Evolutionary conservation across 2,329 filamentous ascomycete species (phyloP), one percentile per base, ranked within the genome.

Genomic region (Botryotinia narcissicola): DNA sequence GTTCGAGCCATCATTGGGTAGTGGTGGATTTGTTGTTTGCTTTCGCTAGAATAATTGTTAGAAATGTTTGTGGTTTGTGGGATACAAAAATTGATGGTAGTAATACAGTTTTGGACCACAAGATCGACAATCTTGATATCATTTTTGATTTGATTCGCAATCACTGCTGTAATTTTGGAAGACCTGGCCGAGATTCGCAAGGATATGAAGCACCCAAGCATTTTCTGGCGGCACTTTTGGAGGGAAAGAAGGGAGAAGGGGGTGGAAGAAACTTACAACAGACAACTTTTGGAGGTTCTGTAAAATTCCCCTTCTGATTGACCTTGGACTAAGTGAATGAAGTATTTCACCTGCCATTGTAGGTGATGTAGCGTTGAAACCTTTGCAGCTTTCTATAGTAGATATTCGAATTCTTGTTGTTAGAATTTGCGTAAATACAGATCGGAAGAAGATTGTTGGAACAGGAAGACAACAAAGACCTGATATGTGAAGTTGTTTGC

Each of bases 281-380:
- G 66, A 42, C 37, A 69, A 69, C 22, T 57, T 69, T 32, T 69
- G n/a, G 25, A 69, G n/a, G n/a, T 32, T 69, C 10, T 69, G 35
- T 22, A 69, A 20, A 10, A 57, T 44, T 42, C n/a, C 37, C 44
- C 37, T 69, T 32, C 40, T n/a, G 54, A 69, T 69, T 25, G 48
- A 57, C 7, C 32, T 69, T 69, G 66, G 35, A 32, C 35, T 10
- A 42, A 57, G 66, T 57, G 66, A 69, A 25, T 32, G n/a, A 22
- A 69, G n/a, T 32, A 42, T 57, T 42, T 44, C 66, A 42, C 35
- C 18, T 32, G 48, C 29, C 66, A 69, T 69, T 59, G 66, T 69
- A 42, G 60, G 14, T 29, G 9, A n/a, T 29, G 14, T 29, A 63
- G 9, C 12, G 9, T 6, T 63, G 16, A 20, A 42, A n/a, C 4